phyloP scores from a whole-genome alignment of 768 basidiomycete genomes.

The Glaciozyma antarctica region DNA sequence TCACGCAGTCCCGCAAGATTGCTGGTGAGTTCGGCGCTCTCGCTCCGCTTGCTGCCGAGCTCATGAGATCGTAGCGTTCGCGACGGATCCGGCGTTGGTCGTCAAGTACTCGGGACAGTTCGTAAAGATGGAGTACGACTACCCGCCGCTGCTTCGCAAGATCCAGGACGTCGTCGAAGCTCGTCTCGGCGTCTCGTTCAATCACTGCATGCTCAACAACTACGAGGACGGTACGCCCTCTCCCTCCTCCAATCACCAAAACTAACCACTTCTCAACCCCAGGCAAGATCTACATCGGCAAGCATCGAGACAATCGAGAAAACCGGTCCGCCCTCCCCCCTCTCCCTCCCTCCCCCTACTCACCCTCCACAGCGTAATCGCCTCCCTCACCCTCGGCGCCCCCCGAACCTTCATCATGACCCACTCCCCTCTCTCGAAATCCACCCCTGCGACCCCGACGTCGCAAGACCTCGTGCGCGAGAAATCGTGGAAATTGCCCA shows the following conservation, averaged over 20 bases:
- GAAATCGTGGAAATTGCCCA: constrained; percentile 38
- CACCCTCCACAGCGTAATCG: constrained; percentile 37
- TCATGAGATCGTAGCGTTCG: constrained; percentile 36
- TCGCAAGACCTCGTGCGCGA: constrained; percentile 15
- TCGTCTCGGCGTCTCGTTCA: constrained; percentile 40
- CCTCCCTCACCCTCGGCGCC: constrained; percentile 42
- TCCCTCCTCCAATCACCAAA: background rate
- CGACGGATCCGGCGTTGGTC: constrained; percentile 36
- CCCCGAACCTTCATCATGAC: constrained; percentile 42
- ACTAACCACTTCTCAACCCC: background rate
- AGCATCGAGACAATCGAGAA: constrained; percentile 39
- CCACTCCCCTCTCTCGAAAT: constrained; percentile 16
- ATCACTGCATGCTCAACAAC: constrained; percentile 44
- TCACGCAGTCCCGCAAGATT: constrained; percentile 42
- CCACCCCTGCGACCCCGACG: background rate
- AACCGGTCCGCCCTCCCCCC: constrained; percentile 33
- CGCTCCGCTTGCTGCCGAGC: background rate
- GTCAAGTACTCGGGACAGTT: constrained; percentile 42
- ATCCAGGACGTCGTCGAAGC: constrained; percentile 39
- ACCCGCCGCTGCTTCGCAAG: constrained; percentile 38
- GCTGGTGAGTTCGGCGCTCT: constrained; percentile 20
- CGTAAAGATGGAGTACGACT: constrained; percentile 41
- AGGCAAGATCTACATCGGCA: constrained; percentile 17
- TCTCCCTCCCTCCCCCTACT: background rate
- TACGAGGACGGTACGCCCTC: constrained; percentile 42